These are phyloP conservation scores for Triangularia setosa DNA, from an alignment of 2,329 filamentous ascomycete species.

Conservation along the genomic window DNA sequence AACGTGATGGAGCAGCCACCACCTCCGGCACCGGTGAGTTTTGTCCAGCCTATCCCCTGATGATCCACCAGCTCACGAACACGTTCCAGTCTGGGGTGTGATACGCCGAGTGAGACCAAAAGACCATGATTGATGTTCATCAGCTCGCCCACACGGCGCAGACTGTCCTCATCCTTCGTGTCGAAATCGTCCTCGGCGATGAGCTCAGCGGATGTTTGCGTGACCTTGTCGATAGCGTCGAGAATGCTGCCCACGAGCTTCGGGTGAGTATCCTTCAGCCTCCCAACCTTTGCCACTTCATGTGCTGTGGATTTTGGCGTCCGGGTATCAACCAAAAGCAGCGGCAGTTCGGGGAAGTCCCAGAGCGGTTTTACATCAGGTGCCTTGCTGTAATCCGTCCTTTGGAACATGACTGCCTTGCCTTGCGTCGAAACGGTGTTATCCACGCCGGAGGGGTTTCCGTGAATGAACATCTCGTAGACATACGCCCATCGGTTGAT, in stretches of 20 bases:
- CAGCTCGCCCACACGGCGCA: conserved; percentile 77
- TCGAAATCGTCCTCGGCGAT: conserved; percentile 65
- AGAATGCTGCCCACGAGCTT: conserved; percentile 76
- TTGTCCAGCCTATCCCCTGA: conserved; percentile 90
- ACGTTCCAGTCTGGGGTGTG: conserved; percentile 87
- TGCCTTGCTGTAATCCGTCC: conserved; percentile 71
- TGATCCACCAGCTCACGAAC: conserved; percentile 89
- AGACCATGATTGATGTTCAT: conserved; percentile 94
- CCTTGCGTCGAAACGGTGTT: conserved; percentile 94
- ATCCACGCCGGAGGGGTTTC: conserved; percentile 93
- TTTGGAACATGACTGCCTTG: conserved; percentile 88
- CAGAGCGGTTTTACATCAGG: conserved; percentile 73
- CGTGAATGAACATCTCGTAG: conserved; percentile 94
- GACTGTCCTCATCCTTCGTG: conserved; percentile 54
- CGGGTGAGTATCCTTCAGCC: conserved; percentile 67
- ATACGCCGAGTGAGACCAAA: conserved; percentile 86
- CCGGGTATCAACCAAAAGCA: conserved; percentile 84
- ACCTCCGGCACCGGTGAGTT: conserved; percentile 91
- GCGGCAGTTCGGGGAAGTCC: conserved; percentile 86
- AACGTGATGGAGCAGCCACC: conserved; percentile 95
- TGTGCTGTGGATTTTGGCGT: conserved; percentile 79
- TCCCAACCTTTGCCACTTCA: conserved; percentile 82
- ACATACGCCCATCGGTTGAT: conserved; percentile 99
- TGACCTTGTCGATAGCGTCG: conserved; percentile 76
- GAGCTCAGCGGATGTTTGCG: conserved; percentile 50